A percentile compares a stretch with the other conserved stretches of the same genome.
phyloP scores from a whole-genome alignment of 495 filamentous ascomycete species.

The Xylaria intraflava region DNA sequence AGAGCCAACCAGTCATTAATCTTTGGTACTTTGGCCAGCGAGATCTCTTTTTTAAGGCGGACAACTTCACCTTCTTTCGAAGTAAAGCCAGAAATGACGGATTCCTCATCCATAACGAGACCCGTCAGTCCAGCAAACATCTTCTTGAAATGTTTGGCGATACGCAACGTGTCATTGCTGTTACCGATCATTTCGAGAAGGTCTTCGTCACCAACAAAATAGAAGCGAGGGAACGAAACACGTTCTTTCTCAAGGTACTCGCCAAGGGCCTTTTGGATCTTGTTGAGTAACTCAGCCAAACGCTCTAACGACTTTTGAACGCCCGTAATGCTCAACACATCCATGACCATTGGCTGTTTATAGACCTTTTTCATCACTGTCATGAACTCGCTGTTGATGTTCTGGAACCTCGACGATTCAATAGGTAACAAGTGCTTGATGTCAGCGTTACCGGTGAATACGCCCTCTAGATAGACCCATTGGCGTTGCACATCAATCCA shows the following conservation, averaged over 20 bases:
- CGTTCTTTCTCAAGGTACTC: constrained; percentile 98
- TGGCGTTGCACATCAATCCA: constrained; percentile 99
- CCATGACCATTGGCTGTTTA: constrained; percentile 86
- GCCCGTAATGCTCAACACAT: constrained; percentile 89
- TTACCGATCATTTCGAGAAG: constrained; percentile 99
- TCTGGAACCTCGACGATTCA: constrained; percentile 93
- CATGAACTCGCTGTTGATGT: constrained; percentile 98
- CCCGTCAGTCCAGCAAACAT: constrained; percentile 97
- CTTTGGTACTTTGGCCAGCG: constrained; percentile 81
- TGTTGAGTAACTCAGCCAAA: constrained; percentile 90
- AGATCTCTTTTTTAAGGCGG: constrained; percentile 79
- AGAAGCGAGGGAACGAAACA: constrained; percentile 95
- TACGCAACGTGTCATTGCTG: constrained; percentile 90
- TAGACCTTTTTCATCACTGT: constrained; percentile 98
- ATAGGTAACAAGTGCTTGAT: constrained; percentile 97
- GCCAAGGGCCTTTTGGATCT: constrained; percentile 97
- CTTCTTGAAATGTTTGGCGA: constrained; percentile 98
- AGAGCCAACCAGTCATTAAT: constrained; percentile 98
- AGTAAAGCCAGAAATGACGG: constrained; percentile 80
- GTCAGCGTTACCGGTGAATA: constrained; percentile 96
- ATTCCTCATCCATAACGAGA: constrained; percentile 83
- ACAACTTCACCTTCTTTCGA: constrained; percentile 95
- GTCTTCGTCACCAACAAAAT: constrained; percentile 98
- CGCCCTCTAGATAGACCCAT: constrained; percentile 98
- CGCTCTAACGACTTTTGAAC: constrained; percentile 94